These are phyloP conservation scores for Bipolaris bicolor DNA, from an alignment of 2,329 filamentous ascomycete species.

Conservation along the genomic window DNA sequence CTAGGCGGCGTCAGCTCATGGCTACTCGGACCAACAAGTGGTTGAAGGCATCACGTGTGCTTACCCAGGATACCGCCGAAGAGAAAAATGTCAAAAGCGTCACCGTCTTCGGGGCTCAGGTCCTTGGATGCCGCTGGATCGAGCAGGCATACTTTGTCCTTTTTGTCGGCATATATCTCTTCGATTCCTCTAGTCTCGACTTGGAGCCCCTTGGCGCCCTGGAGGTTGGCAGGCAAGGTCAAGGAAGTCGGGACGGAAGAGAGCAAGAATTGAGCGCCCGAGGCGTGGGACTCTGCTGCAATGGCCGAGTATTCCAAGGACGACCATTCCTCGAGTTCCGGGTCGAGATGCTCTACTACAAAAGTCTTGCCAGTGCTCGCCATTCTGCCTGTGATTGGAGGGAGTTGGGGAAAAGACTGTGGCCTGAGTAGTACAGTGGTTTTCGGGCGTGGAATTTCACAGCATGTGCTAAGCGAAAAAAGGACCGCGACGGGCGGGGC, in stretches of 20 bases:
- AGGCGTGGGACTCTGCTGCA: conserved; percentile 74
- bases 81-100: conserved; percentile 85
- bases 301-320: conserved; percentile 91
- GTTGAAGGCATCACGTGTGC: conserved; percentile 23
- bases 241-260: conserved; percentile 78
- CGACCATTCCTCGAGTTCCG: conserved; percentile 93
- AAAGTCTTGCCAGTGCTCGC: conserved; percentile 68
- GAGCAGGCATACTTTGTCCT: conserved; percentile 81
- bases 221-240: conserved; percentile 64
- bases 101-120: conserved; percentile 80
- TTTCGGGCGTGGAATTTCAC: conserved; percentile 10
- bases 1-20: conserved; percentile 55
- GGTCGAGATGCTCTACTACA: conserved; percentile 95
- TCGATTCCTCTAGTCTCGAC: conserved; percentile 82
- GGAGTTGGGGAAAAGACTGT: conserved; percentile 21
- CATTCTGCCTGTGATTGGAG: conserved; percentile 31
- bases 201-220: conserved; percentile 66
- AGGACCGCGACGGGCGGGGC: not conserved
- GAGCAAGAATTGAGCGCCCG: conserved; percentile 74
- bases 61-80: conserved; percentile 95
- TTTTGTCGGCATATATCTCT: conserved; percentile 74
- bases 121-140: conserved; percentile 86
- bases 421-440: conserved; percentile 7
- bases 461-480: conserved; percentile 8
- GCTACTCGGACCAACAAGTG: not conserved